A percentile compares a stretch with the other conserved stretches of the same genome.
Evolutionary conservation across 164 flowering plant genomes (phyloP).

Genomic region (Annona squamosa): DNA sequence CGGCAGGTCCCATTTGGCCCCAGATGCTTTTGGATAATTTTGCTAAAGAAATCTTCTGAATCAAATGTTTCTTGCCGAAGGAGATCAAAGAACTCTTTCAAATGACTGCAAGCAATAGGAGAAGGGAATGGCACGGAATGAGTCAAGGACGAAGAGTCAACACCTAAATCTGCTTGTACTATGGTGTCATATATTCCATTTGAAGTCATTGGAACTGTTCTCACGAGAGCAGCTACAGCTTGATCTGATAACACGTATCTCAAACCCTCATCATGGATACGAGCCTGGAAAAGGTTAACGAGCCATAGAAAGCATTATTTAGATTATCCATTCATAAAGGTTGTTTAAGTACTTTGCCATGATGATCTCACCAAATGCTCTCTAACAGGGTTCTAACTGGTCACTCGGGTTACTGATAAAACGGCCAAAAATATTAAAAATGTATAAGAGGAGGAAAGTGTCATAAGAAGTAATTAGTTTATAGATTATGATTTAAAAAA

Average conservation of each 20-base stretch:
- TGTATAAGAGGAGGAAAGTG: background rate
- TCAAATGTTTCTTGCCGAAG: conserved; percentile 28
- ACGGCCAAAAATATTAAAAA: background rate
- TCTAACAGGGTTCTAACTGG: background rate
- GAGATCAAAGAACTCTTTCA: conserved; percentile 40
- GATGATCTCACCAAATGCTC: background rate
- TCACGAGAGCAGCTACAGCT: conserved; percentile 64
- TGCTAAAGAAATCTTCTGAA: conserved; percentile 31
- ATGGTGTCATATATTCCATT: conserved; percentile 40
- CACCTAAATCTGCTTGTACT: conserved; percentile 44
- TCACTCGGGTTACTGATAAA: background rate
- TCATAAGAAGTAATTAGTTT: no score
- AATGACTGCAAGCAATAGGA: conserved; percentile 60
- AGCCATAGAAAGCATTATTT: background rate
- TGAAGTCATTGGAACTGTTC: conserved; percentile 37
- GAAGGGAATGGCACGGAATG: conserved; percentile 48
- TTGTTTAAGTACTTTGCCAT: background rate
- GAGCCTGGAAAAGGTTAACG: conserved; percentile 65
- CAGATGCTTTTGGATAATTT: conserved; percentile 43
- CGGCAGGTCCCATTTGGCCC: conserved; percentile 66
- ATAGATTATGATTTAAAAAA: no score
- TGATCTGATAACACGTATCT: conserved; percentile 84
- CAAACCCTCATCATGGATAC: conserved; percentile 92
- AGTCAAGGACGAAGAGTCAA: conserved; percentile 27
- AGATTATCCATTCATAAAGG: background rate